Percentiles rank a stretch among this genome's conserved stretches.
phyloP scores from a whole-genome alignment of 2,329 filamentous ascomycete species.

The Scortechinia acanthostroma region DNA sequence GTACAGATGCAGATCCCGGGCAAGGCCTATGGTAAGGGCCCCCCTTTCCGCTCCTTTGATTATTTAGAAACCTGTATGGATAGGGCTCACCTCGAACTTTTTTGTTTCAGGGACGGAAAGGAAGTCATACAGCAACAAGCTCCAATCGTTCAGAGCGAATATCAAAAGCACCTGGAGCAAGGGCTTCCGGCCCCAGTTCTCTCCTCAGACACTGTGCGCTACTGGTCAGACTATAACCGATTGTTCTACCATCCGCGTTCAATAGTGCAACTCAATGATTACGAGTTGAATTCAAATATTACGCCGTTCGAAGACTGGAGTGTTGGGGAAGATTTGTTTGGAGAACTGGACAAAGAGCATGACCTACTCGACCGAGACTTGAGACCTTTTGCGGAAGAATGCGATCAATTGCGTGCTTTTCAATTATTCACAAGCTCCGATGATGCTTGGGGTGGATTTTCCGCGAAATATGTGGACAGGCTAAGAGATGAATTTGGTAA shows the following conservation, averaged over 20 bases:
- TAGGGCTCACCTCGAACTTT: slow-evolving; percentile 3
- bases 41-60: no score
- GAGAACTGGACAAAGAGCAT: slow-evolving; percentile 67
- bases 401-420: slow-evolving; percentile 82
- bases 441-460: slow-evolving; percentile 77
- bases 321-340: slow-evolving; percentile 70
- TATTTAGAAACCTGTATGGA: neutral
- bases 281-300: slow-evolving; percentile 71
- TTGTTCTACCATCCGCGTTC: slow-evolving; percentile 89
- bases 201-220: slow-evolving; percentile 68
- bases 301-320: slow-evolving; percentile 77
- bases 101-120: slow-evolving; percentile 54
- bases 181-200: slow-evolving; percentile 59
- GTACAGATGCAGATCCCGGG: slow-evolving; percentile 12
- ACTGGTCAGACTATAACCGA: slow-evolving; percentile 93
- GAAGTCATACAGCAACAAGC: slow-evolving; percentile 63
- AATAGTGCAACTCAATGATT: slow-evolving; percentile 79
- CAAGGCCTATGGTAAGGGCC: slow-evolving; percentile 13
- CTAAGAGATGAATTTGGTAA: slow-evolving; percentile 89
- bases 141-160: slow-evolving; percentile 64
- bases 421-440: slow-evolving; percentile 69
- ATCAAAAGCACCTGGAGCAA: slow-evolving; percentile 73
- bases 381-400: slow-evolving; percentile 82
- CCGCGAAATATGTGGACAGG: slow-evolving; percentile 65
- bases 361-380: slow-evolving; percentile 88